Evolutionary conservation across 2,329 filamentous ascomycete species (phyloP).

Genomic region (Colletotrichum truncatum): DNA sequence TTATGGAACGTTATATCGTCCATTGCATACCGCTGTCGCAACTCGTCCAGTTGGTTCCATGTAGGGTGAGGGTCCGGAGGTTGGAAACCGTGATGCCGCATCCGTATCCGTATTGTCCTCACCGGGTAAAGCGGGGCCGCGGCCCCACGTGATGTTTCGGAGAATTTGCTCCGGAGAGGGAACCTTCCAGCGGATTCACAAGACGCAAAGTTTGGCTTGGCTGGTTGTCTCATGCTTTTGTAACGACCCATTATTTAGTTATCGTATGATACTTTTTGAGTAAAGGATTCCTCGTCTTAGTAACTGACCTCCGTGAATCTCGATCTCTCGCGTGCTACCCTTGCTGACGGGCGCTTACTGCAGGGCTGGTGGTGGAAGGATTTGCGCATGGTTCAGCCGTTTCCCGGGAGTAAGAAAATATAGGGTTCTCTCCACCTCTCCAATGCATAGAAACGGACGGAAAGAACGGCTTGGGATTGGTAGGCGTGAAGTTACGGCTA

Average conservation of each 20-base stretch:
- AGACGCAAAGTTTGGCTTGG: neutral
- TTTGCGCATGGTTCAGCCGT: neutral
- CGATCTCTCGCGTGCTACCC: neutral
- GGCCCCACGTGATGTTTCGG: neutral
- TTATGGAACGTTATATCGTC: neutral
- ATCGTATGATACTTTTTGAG: neutral
- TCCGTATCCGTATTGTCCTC: neutral
- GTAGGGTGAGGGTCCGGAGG: slow-evolving; percentile 4
- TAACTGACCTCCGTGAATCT: neutral
- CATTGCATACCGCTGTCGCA: neutral
- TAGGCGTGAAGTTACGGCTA: too few species aligned
- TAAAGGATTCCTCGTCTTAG: neutral
- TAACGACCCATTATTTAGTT: neutral
- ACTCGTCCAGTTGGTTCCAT: neutral
- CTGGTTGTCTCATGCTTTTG: neutral
- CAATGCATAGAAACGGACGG: neutral
- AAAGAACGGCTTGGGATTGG: neutral
- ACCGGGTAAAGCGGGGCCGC: neutral
- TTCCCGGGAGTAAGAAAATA: neutral
- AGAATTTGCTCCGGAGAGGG: slow-evolving; percentile 6
- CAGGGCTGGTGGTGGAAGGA: neutral
- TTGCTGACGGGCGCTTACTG: neutral
- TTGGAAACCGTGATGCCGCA: slow-evolving; percentile 13
- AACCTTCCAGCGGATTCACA: slow-evolving; percentile 17
- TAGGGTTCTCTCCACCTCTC: neutral